Evolutionary conservation across 176 grass and related monocot species (phyloP).

Genomic region (Thalia dealbata): DNA sequence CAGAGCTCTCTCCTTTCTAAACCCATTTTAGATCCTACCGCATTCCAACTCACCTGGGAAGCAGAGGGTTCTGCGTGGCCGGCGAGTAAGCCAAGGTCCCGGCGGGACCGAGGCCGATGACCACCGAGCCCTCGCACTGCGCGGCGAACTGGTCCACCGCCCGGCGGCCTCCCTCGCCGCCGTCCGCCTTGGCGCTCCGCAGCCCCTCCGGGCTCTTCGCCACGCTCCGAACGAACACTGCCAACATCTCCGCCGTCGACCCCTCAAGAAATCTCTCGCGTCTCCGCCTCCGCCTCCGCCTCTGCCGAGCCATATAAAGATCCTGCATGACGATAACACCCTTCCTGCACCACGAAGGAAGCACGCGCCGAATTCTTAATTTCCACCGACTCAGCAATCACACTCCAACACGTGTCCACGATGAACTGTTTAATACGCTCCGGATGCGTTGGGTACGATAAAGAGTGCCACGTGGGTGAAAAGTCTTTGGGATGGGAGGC

Average conservation of each 20-base stretch:
- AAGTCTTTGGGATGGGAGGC: background rate
- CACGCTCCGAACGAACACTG: conserved; percentile 50
- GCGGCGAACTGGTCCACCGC: conserved; percentile 31
- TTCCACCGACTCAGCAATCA: background rate
- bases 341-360: background rate
- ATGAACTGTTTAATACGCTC: background rate
- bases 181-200: conserved; percentile 18
- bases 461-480: background rate
- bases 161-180: conserved; percentile 15
- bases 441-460: too few relatives aligned
- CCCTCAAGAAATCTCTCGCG: background rate
- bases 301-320: background rate
- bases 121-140: conserved; percentile 42
- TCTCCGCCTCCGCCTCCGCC: background rate
- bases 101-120: conserved; percentile 52
- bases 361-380: background rate
- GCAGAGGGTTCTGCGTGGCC: conserved; percentile 51
- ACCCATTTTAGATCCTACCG: background rate
- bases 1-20: background rate
- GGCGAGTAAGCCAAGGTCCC: conserved; percentile 56
- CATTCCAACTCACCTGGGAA: conserved; percentile 35
- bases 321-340: background rate
- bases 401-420: background rate
- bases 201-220: conserved; percentile 63
- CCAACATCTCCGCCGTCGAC: conserved; percentile 35